phyloP scores from a whole-genome alignment of 768 basidiomycete species.

The Suillus plorans region DNA sequence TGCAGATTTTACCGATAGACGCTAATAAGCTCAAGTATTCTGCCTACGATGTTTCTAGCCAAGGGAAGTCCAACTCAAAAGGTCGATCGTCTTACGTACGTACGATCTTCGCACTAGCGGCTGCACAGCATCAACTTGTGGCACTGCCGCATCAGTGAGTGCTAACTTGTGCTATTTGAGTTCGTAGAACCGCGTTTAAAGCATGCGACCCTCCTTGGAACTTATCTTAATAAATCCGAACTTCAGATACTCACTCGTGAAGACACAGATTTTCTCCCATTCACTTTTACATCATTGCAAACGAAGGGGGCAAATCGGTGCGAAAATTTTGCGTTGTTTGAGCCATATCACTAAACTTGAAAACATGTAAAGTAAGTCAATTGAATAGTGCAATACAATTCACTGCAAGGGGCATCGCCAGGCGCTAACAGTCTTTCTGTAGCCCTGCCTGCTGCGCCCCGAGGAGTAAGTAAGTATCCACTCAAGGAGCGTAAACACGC shows the following conservation, averaged over 20 bases:
- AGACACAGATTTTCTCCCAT: neutral
- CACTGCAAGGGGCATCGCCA: neutral
- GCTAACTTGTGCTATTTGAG: neutral
- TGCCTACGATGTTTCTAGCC: neutral
- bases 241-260: neutral
- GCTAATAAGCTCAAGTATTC: neutral
- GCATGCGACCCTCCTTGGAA: neutral
- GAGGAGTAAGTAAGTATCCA: neutral
- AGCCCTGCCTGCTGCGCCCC: neutral
- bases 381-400: neutral
- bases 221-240: neutral
- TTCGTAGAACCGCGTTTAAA: neutral
- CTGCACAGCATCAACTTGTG: neutral
- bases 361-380: neutral
- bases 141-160: neutral
- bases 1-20: neutral
- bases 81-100: constrained; percentile 1
- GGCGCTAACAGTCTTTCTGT: neutral
- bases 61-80: neutral
- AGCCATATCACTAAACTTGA: neutral
- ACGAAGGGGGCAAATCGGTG: no score
- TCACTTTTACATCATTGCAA: constrained; percentile 2
- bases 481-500: neutral
- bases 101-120: constrained; percentile 1
- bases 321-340: neutral